phyloP scores from a whole-genome alignment of 164 flowering plant genomes.

The Chimonanthus salicifolius region DNA sequence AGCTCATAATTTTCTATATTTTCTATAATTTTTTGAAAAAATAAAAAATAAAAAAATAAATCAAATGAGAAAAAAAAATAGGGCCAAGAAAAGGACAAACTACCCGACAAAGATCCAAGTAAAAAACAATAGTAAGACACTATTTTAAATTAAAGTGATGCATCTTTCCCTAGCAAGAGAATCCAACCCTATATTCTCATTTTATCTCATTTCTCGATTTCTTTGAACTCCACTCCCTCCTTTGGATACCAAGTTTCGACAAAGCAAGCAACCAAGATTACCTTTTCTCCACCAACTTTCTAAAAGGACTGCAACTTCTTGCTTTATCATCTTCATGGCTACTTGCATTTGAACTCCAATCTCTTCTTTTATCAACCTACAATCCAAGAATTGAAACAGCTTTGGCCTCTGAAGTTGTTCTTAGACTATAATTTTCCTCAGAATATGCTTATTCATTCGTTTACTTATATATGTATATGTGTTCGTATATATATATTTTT shows the following conservation, averaged over 20 bases:
- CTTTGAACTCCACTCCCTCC: background rate
- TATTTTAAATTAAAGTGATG: background rate
- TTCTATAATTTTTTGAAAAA: too few relatives aligned
- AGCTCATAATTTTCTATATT: too few relatives aligned
- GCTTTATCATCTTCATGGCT: too few relatives aligned
- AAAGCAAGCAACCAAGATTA: too few relatives aligned
- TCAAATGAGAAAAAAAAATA: too few relatives aligned
- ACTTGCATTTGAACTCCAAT: background rate
- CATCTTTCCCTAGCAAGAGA: background rate
- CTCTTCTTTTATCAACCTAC: background rate
- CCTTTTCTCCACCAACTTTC: too few relatives aligned
- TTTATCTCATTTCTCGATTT: background rate
- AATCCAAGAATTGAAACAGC: background rate
- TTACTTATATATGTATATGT: background rate
- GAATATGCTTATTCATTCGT: too few relatives aligned
- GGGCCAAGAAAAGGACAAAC: background rate
- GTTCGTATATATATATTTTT: background rate
- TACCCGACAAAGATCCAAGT: conserved; percentile 11
- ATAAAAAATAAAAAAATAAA: too few relatives aligned
- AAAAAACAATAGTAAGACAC: conserved; percentile 5
- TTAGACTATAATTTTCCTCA: too few relatives aligned
- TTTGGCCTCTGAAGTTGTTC: too few relatives aligned
- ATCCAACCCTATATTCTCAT: background rate
- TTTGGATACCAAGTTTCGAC: too few relatives aligned
- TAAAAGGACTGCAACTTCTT: too few relatives aligned